phyloP scores from a whole-genome alignment of 345 rosid genomes.

The Syzygium grande region DNA sequence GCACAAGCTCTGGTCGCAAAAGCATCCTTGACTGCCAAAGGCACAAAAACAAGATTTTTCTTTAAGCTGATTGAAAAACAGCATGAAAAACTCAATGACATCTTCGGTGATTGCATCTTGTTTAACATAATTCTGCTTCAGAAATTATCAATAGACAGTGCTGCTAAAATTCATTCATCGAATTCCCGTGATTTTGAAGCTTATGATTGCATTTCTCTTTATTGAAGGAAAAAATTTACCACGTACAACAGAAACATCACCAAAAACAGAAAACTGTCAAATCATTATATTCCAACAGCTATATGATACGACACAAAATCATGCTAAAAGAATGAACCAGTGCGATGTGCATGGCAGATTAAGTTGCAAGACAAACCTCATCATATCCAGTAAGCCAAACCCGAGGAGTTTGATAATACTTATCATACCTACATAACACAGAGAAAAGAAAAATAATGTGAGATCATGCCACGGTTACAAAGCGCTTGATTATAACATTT shows the following conservation, averaged over 20 bases:
- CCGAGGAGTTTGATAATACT: slow-evolving; percentile 91
- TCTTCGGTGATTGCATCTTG: not conserved
- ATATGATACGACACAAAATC: not conserved
- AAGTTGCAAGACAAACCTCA: slow-evolving; percentile 38
- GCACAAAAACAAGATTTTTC: not conserved
- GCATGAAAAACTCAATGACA: not conserved
- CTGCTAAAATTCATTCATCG: not conserved
- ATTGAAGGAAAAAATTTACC: not conserved
- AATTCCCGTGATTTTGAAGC: not conserved
- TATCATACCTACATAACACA: slow-evolving; percentile 55
- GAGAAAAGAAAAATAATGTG: slow-evolving; percentile 3
- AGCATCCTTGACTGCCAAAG: slow-evolving; percentile 71
- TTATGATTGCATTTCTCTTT: not conserved
- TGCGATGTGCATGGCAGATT: not conserved
- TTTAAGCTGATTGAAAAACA: not conserved
- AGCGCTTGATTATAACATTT: not conserved
- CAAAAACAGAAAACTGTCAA: not conserved
- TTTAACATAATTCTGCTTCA: not conserved
- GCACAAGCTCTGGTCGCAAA: slow-evolving; percentile 77
- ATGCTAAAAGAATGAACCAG: not conserved
- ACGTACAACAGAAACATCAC: not conserved
- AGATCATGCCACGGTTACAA: not conserved
- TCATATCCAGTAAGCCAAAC: slow-evolving; percentile 96
- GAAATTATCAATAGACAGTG: not conserved
- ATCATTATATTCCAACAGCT: not conserved